These are phyloP conservation scores for Plasmodium sp. DNA, from an alignment of 169 alveolate genomes.

Conservation along the genomic window DNA sequence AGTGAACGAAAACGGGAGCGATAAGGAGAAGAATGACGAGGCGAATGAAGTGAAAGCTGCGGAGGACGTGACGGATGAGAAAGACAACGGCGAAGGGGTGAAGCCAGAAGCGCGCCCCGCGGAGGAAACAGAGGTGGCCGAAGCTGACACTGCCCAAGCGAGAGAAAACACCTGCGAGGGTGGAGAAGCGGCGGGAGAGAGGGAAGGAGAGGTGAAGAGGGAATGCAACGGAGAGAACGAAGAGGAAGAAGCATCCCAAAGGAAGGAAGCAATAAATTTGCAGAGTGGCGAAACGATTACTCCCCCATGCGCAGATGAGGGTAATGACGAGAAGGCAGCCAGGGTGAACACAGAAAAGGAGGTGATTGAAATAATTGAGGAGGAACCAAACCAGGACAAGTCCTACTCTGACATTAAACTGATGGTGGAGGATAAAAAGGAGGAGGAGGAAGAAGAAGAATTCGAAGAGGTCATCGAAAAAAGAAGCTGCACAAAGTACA, in stretches of 20 bases:
- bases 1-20: neutral
- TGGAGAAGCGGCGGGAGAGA: neutral
- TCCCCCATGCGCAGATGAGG: neutral
- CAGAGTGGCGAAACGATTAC: neutral
- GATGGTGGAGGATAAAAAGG: neutral
- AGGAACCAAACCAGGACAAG: neutral
- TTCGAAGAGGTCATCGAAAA: slow-evolving; percentile 18
- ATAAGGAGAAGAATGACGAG: neutral
- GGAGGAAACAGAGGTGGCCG: neutral
- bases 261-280: neutral
- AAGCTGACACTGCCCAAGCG: neutral
- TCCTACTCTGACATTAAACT: neutral
- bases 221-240: neutral
- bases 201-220: neutral
- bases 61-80: neutral
- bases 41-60: too few species aligned
- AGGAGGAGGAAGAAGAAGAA: slow-evolving; percentile 9
- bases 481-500: neutral
- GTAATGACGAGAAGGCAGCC: neutral
- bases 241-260: neutral
- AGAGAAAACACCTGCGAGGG: neutral
- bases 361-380: neutral
- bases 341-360: neutral
- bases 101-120: neutral
- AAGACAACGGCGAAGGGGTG: neutral